Evolutionary conservation across 257 asterid genomes (phyloP).

Genomic region (Misopates orontium): DNA sequence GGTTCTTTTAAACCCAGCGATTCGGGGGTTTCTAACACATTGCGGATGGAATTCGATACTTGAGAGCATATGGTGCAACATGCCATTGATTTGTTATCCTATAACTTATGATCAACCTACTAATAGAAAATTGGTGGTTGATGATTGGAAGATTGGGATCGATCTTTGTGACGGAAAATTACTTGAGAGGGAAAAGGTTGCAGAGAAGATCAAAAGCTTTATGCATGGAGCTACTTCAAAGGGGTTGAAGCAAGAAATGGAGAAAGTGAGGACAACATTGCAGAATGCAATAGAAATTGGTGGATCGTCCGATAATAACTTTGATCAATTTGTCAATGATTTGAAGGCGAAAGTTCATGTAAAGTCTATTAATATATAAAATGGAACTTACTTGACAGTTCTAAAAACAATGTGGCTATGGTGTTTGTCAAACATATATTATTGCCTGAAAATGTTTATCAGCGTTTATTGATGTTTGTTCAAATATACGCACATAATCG

Average conservation of each 20-base stretch:
- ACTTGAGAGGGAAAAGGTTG: slow-evolving; percentile 13
- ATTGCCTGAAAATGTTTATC: too few relatives aligned
- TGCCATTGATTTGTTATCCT: slow-evolving; percentile 40
- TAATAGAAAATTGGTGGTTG: slow-evolving; percentile 34
- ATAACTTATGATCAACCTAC: slow-evolving; percentile 31
- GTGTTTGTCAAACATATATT: background rate
- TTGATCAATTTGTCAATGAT: background rate
- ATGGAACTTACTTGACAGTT: background rate
- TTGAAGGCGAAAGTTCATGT: too few relatives aligned
- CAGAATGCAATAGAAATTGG: slow-evolving; percentile 14
- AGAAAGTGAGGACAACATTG: background rate
- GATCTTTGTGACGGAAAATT: slow-evolving; percentile 6
- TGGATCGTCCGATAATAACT: slow-evolving; percentile 13
- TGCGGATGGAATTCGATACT: slow-evolving; percentile 49
- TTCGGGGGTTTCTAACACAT: slow-evolving; percentile 45
- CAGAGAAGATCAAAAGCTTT: slow-evolving; percentile 22
- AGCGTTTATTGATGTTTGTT: too few relatives aligned
- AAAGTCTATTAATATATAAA: too few relatives aligned
- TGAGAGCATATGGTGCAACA: slow-evolving; percentile 23
- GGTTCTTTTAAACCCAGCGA: slow-evolving; percentile 37
- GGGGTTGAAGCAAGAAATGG: slow-evolving; percentile 5
- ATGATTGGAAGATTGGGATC: slow-evolving; percentile 21
- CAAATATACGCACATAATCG: too few relatives aligned
- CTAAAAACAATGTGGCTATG: background rate
- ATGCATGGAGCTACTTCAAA: background rate